Evolutionary conservation across 164 flowering plant species (phyloP), one percentile per base, ranked within the genome.

Genomic region (Stephania cephalantha): DNA sequence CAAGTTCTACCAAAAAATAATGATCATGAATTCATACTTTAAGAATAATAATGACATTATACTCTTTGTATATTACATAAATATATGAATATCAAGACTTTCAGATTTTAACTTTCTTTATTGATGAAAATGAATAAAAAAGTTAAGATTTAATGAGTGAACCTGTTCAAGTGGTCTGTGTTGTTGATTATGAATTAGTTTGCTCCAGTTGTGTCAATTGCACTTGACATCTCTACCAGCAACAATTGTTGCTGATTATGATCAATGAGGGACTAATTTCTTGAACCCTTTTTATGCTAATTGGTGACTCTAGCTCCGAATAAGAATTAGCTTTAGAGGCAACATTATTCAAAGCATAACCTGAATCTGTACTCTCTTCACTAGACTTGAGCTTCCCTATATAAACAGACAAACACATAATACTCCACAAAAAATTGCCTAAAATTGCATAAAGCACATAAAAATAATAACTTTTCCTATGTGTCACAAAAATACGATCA

Each of bases 281-380:
- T 80, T 66, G 85, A 81, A 72, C 88, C 73, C 73, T 85, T 90
- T 77, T 86, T 18, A 20, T 58, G 75, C 90, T 88, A 67, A 87
- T 79, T 2, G 95, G 93, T 46, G 98, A 93, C 66, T 88, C 95
- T 70, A 88, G 87, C 61, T 90, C 94, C 15, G 85, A 76, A 63
- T 83, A 85, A 17, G 76, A 68, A 69, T 82, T 87, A 46, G 81
- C 86, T 84, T 83, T 85, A 79, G 81, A 78, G 44, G 81, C 71
- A 65, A 84, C 66, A 22, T 82, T 86, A 78, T 90, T 90, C 73
- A 84, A 73, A 68, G 84, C 93, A 83, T 92, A 90, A 35, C 90
- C 97, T 81, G 98, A 93, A 79, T 91, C 93, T 50, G 89, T 85
- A 80, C 93, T 93, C 79, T 88, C 96, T 61, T 76, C 93, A 81